A percentile compares a stretch with the other conserved stretches of the same genome.
Conservation (phyloP, 768 basidiomycete species). For the Leucocoprinus sp. region DNA sequence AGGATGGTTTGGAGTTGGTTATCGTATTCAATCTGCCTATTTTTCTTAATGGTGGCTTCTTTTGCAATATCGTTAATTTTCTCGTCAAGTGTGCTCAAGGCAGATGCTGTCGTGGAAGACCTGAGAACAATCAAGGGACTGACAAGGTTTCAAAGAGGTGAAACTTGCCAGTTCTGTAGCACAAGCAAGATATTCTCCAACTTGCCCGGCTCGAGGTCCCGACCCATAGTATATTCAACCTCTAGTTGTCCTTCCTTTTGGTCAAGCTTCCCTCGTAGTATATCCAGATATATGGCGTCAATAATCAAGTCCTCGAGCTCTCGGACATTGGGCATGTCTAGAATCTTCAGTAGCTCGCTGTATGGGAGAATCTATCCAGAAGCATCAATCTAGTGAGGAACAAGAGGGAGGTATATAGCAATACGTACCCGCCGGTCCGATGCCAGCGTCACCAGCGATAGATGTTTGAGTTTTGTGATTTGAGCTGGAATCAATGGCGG, state of each 20-base stretch:
- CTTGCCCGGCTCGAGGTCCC: constrained; percentile 79
- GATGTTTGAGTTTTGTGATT: constrained; percentile 82
- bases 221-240: constrained; percentile 86
- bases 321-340: constrained; percentile 74
- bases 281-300: constrained; percentile 88
- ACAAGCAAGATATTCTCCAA: constrained; percentile 52
- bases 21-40: constrained; percentile 47
- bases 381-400: background rate
- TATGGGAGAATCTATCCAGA: constrained; percentile 71
- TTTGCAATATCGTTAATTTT: constrained; percentile 53
- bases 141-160: background rate
- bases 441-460: constrained; percentile 84
- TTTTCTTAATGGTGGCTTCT: constrained; percentile 32
- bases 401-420: background rate
- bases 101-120: constrained; percentile 62
- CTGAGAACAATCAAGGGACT: constrained; percentile 25
- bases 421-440: constrained; percentile 61
- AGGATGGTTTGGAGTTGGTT: constrained; percentile 40
- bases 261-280: constrained; percentile 87
- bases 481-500: constrained; percentile 70
- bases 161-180: constrained; percentile 56
- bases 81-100: constrained; percentile 64
- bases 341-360: constrained; percentile 52
- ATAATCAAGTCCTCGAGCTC: constrained; percentile 96
- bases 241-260: constrained; percentile 87